Percentiles rank a stretch among this genome's conserved stretches.
Evolutionary conservation across 1,284 basidiomycete genomes (phyloP).

Genomic region (Omphalotus olearius): DNA sequence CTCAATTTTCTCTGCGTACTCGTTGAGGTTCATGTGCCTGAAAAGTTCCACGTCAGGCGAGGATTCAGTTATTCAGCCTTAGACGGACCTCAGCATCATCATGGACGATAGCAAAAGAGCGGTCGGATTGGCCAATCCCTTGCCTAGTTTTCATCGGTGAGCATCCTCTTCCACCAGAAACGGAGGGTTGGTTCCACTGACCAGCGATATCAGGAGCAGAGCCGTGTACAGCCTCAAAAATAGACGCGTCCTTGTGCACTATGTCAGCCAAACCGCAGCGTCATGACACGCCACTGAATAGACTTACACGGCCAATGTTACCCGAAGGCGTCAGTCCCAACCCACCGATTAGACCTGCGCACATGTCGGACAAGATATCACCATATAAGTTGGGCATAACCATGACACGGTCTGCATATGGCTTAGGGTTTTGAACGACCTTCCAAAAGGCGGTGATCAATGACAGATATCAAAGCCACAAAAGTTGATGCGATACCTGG

Average conservation of each 20-base stretch:
- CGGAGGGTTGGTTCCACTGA: constrained; percentile 23
- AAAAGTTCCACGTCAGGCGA: constrained; percentile 16
- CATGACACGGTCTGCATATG: constrained; percentile 97
- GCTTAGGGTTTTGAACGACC: constrained; percentile 90
- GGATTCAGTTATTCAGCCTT: neutral
- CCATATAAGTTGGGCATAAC: constrained; percentile 99
- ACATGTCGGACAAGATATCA: constrained; percentile 99
- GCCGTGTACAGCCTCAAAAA: constrained; percentile 99
- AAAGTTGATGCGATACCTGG: constrained; percentile 45
- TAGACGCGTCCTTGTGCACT: constrained; percentile 81
- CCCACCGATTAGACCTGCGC: constrained; percentile 97
- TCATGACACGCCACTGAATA: neutral
- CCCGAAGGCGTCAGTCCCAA: constrained; percentile 97
- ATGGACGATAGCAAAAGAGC: constrained; percentile 91
- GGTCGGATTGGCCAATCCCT: constrained; percentile 97
- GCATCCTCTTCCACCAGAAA: constrained; percentile 24
- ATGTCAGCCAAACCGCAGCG: constrained; percentile 11
- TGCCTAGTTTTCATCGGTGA: constrained; percentile 45
- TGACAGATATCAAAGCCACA: neutral
- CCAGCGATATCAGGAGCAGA: constrained; percentile 89
- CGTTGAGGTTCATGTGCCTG: constrained; percentile 92
- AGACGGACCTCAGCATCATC: constrained; percentile 89
- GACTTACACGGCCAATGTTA: constrained; percentile 87
- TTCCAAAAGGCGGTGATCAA: constrained; percentile 24
- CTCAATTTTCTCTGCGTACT: constrained; percentile 89